Percentiles rank a stretch among this genome's conserved stretches.
These are phyloP conservation scores for Aspergillus sclerotiicarbonarius DNA, from an alignment of 495 filamentous ascomycete genomes.

Conservation along the genomic window DNA sequence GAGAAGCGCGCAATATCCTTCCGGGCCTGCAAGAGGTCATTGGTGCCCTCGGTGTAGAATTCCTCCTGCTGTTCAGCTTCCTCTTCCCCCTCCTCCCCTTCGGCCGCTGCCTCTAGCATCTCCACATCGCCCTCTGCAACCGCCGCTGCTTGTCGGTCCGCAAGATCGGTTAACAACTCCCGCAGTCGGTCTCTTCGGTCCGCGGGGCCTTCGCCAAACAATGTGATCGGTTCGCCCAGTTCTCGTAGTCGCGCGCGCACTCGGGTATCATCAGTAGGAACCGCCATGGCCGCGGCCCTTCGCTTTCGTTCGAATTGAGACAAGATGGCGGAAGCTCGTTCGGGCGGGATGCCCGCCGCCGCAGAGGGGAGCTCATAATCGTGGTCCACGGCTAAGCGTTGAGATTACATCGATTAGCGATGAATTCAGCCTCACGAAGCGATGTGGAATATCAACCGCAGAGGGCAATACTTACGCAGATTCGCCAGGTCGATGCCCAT, in stretches of 20 bases:
- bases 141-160: slow-evolving; percentile 61
- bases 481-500: slow-evolving; percentile 76
- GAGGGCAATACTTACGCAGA: slow-evolving; percentile 61
- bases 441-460: not conserved
- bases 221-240: slow-evolving; percentile 85
- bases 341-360: slow-evolving; percentile 73
- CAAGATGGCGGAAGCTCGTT: slow-evolving; percentile 84
- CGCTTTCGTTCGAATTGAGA: slow-evolving; percentile 89
- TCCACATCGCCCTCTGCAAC: slow-evolving; percentile 62
- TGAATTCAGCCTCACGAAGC: not conserved
- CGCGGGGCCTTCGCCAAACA: slow-evolving; percentile 88
- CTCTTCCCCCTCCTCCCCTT: slow-evolving; percentile 50
- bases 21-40: slow-evolving; percentile 72
- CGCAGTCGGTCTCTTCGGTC: slow-evolving; percentile 86
- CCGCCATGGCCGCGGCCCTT: slow-evolving; percentile 83
- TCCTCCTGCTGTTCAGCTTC: slow-evolving; percentile 84
- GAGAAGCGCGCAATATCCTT: slow-evolving; percentile 83
- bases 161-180: slow-evolving; percentile 70
- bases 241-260: slow-evolving; percentile 79
- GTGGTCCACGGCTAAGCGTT: slow-evolving; percentile 66
- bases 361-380: slow-evolving; percentile 78
- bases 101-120: slow-evolving; percentile 49
- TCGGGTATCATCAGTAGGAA: slow-evolving; percentile 90
- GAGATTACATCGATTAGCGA: slow-evolving; percentile 8
- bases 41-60: slow-evolving; percentile 83